Conservation (phyloP, 1,139 yeast species). For the Saccharomyces hybrid region DNA sequence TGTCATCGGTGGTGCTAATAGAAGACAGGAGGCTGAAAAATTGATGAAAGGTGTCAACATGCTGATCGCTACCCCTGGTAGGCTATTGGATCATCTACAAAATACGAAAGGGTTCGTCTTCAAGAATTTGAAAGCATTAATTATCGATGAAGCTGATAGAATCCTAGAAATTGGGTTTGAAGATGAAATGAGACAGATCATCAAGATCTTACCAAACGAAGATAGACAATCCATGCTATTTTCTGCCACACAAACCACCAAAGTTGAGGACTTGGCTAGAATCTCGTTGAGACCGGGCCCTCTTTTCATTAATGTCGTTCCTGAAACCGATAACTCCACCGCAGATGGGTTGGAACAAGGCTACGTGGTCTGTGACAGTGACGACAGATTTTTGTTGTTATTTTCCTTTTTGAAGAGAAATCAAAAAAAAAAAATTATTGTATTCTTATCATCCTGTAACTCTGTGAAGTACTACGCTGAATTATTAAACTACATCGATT, state of each 20-base stretch:
- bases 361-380: slow-evolving; percentile 94
- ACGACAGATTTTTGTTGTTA: slow-evolving; percentile 78
- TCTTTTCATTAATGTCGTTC: slow-evolving; percentile 87
- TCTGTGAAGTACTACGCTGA: slow-evolving; percentile 95
- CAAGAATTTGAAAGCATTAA: slow-evolving; percentile 86
- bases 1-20: slow-evolving; percentile 96
- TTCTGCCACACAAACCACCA: slow-evolving; percentile 97
- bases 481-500: slow-evolving; percentile 84
- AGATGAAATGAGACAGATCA: slow-evolving; percentile 96
- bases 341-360: slow-evolving; percentile 98
- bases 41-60: slow-evolving; percentile 88
- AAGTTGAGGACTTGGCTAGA: slow-evolving; percentile 96
- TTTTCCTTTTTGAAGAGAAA: slow-evolving; percentile 91
- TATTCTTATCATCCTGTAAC: slow-evolving; percentile 91
- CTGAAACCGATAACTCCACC: slow-evolving; percentile 75
- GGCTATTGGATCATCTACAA: slow-evolving; percentile 91
- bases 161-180: slow-evolving; percentile 96
- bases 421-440: slow-evolving; percentile 84
- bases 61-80: slow-evolving; percentile 94
- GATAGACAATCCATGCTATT: slow-evolving; percentile 95
- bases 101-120: slow-evolving; percentile 91
- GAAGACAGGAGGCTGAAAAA: slow-evolving; percentile 95
- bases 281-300: slow-evolving; percentile 95
- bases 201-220: slow-evolving; percentile 85
- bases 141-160: slow-evolving; percentile 96